A percentile compares a stretch with the other conserved stretches of the same genome.
Conservation (phyloP, 2,329 filamentous ascomycete species). For the Aspergillus spinulosporus region DNA sequence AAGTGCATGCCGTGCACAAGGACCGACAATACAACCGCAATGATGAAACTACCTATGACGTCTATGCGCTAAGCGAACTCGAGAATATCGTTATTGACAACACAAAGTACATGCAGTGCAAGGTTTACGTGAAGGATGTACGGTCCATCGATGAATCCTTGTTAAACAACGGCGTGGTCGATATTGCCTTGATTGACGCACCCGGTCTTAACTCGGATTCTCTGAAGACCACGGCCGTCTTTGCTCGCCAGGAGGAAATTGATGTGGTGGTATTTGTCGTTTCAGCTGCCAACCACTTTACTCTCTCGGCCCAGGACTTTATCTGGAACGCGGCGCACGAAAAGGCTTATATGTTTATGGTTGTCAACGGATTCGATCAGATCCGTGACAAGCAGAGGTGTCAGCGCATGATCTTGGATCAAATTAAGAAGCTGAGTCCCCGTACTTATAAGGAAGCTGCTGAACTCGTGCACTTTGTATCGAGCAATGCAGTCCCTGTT, state of each 20-base stretch:
- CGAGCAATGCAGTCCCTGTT: conserved; percentile 89
- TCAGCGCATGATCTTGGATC: conserved; percentile 88
- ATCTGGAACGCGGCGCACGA: conserved; percentile 93
- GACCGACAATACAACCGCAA: conserved; percentile 77
- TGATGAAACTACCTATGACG: conserved; percentile 91
- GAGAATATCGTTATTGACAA: conserved; percentile 91
- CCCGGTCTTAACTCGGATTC: conserved; percentile 95
- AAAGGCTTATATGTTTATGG: conserved; percentile 98
- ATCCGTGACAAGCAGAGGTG: conserved; percentile 90
- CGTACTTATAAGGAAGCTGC: conserved; percentile 88
- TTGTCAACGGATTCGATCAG: conserved; percentile 94
- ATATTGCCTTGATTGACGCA: conserved; percentile 95
- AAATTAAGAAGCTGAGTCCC: conserved; percentile 83
- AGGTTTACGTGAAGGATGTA: conserved; percentile 91
- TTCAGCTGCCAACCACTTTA: conserved; percentile 96
- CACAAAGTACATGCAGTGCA: conserved; percentile 86
- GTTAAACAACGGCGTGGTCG: conserved; percentile 95
- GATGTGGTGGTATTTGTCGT: conserved; percentile 99
- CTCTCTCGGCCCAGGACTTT: conserved; percentile 95
- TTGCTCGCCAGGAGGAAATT: conserved; percentile 96
- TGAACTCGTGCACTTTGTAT: conserved; percentile 96
- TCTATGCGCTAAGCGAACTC: conserved; percentile 73
- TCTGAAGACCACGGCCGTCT: conserved; percentile 94
- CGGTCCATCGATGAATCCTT: conserved; percentile 88
- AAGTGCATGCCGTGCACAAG: conserved; percentile 92